Percentiles rank a stretch among this genome's conserved stretches.
These are phyloP conservation scores for Catunica adiposa DNA, from an alignment of 2,329 filamentous ascomycete genomes.

Conservation along the genomic window DNA sequence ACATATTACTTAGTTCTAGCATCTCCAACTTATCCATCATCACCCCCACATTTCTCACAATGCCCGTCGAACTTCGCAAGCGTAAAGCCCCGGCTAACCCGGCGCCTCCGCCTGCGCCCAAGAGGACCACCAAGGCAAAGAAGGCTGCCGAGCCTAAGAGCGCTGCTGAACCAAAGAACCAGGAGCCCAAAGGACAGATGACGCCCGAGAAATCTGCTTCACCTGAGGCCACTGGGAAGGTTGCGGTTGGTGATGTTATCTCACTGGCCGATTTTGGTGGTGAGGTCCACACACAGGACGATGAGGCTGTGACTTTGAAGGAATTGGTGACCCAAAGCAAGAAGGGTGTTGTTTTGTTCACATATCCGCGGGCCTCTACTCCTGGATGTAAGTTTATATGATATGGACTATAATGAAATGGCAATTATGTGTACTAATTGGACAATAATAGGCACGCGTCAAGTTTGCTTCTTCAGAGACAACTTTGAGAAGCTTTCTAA, in stretches of 20 bases:
- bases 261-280: slow-evolving; percentile 44
- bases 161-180: no score
- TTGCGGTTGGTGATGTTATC: slow-evolving; percentile 37
- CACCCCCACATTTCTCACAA: slow-evolving; percentile 19
- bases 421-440: slow-evolving; percentile 4
- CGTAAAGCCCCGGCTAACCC: slow-evolving; percentile 39
- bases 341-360: slow-evolving; percentile 78
- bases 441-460: slow-evolving; percentile 57
- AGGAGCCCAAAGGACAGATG: neutral
- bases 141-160: slow-evolving; percentile 17
- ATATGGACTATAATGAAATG: neutral
- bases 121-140: slow-evolving; percentile 20
- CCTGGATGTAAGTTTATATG: slow-evolving; percentile 59
- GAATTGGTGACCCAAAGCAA: slow-evolving; percentile 69
- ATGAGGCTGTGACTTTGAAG: slow-evolving; percentile 62
- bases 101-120: slow-evolving; percentile 27
- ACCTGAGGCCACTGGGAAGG: neutral
- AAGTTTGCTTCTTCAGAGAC: slow-evolving; percentile 89
- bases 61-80: slow-evolving; percentile 45
- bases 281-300: slow-evolving; percentile 74
- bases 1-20: neutral
- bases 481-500: slow-evolving; percentile 58
- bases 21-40: neutral
- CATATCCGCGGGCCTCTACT: slow-evolving; percentile 87
- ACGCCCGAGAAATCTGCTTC: neutral